These are phyloP conservation scores for Malassezia vespertilionis DNA, from an alignment of 1,284 basidiomycete species.

Conservation along the genomic window DNA sequence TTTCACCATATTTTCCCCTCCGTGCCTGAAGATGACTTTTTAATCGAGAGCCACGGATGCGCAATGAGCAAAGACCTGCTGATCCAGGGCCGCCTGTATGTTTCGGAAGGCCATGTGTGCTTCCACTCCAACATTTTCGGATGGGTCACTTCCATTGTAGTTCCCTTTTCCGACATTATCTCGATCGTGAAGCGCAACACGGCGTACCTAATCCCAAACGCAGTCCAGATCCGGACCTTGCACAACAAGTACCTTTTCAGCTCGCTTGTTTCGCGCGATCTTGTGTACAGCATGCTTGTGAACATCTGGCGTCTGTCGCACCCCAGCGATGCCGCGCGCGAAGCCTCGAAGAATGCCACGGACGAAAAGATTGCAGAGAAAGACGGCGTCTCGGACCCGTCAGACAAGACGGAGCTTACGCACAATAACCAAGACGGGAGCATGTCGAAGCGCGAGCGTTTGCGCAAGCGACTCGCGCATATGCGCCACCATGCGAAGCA, in stretches of 20 bases:
- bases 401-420: slow-evolving; percentile 2
- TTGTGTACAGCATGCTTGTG: slow-evolving; percentile 85
- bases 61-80: slow-evolving; percentile 90
- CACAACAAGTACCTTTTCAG: slow-evolving; percentile 75
- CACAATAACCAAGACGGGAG: slow-evolving; percentile 3
- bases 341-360: slow-evolving; percentile 6
- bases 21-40: slow-evolving; percentile 86
- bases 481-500: slow-evolving; percentile 20
- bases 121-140: slow-evolving; percentile 99
- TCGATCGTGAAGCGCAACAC: slow-evolving; percentile 95
- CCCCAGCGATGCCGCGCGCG: slow-evolving; percentile 53
- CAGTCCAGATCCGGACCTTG: slow-evolving; percentile 76
- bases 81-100: slow-evolving; percentile 87
- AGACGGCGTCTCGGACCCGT: not conserved
- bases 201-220: slow-evolving; percentile 94
- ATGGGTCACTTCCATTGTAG: slow-evolving; percentile 90
- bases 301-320: slow-evolving; percentile 90
- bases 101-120: slow-evolving; percentile 94
- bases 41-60: slow-evolving; percentile 98
- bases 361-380: slow-evolving; percentile 7
- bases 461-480: slow-evolving; percentile 17
- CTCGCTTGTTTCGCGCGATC: slow-evolving; percentile 89
- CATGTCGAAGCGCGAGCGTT: slow-evolving; percentile 27
- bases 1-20: slow-evolving; percentile 82
- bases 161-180: slow-evolving; percentile 82